phyloP scores from a whole-genome alignment of 2,329 filamentous ascomycete genomes.

The Fonsecaea monophora region DNA sequence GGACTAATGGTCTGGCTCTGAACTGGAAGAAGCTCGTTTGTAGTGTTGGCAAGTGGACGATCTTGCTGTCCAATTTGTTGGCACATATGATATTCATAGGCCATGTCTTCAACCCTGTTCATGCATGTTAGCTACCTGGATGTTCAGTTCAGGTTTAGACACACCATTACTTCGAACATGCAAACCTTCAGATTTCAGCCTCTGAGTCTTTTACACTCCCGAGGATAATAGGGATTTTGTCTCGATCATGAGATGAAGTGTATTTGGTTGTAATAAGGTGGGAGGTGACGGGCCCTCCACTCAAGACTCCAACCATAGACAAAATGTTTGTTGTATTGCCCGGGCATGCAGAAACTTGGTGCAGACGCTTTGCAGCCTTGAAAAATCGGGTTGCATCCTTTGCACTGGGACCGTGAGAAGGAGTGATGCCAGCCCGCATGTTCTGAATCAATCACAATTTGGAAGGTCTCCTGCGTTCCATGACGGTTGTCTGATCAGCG shows the following conservation, averaged over 20 bases:
- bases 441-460: conserved; percentile 15
- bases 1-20: too few species aligned
- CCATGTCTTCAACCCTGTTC: not conserved
- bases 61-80: too few species aligned
- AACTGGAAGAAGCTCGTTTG: too few species aligned
- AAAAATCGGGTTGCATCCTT: not conserved
- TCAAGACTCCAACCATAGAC: too few species aligned
- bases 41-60: too few species aligned
- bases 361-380: not conserved
- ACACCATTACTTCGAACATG: not conserved
- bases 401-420: not conserved
- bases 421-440: not conserved
- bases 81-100: too few species aligned
- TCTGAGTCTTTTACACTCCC: not conserved
- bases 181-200: not conserved
- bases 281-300: not conserved
- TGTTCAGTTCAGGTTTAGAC: not conserved
- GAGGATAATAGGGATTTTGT: too few species aligned
- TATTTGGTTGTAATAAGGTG: not conserved
- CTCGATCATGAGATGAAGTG: not conserved
- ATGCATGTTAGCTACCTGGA: not conserved
- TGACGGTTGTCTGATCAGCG: conserved; percentile 12
- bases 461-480: conserved; percentile 25
- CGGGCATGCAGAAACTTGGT: not conserved
- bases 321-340: too few species aligned